A percentile compares a stretch with the other conserved stretches of the same genome.
phyloP scores from a whole-genome alignment of 495 filamentous ascomycete species.

The Terfezia boudieri region DNA sequence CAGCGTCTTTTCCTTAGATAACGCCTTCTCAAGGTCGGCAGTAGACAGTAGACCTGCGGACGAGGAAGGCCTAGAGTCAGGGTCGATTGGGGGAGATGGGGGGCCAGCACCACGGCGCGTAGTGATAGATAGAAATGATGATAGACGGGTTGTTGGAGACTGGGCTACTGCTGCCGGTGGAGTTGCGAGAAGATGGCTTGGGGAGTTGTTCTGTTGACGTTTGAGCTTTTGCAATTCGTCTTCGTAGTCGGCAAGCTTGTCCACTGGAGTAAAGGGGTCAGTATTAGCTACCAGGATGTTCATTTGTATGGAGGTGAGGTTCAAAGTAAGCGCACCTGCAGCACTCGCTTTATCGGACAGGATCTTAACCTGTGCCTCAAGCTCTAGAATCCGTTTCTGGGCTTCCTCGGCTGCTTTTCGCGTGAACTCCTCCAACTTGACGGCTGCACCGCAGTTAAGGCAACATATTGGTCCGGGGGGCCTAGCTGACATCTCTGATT shows the following conservation, averaged over 20 bases:
- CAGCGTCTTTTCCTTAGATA: slow-evolving; percentile 46
- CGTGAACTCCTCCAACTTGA: neutral
- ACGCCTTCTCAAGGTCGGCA: slow-evolving; percentile 18
- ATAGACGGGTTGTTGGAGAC: slow-evolving; percentile 31
- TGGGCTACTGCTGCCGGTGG: slow-evolving; percentile 17
- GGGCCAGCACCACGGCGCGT: slow-evolving; percentile 12
- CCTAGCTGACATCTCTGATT: no score
- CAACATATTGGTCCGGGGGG: slow-evolving; percentile 4
- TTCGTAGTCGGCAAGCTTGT: slow-evolving; percentile 87
- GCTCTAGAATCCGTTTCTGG: slow-evolving; percentile 50
- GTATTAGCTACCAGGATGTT: neutral
- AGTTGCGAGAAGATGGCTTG: slow-evolving; percentile 9
- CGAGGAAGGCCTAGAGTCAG: slow-evolving; percentile 3
- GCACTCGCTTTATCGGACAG: slow-evolving; percentile 57
- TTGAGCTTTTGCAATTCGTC: slow-evolving; percentile 56
- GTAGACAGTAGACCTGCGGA: neutral
- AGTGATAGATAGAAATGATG: slow-evolving; percentile 36
- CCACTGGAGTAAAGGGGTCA: slow-evolving; percentile 3
- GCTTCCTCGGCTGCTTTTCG: slow-evolving; percentile 21
- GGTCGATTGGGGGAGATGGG: slow-evolving; percentile 16
- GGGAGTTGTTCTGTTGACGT: slow-evolving; percentile 8
- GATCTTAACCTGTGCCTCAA: slow-evolving; percentile 52
- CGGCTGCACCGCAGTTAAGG: slow-evolving; percentile 6
- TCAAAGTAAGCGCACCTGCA: slow-evolving; percentile 35
- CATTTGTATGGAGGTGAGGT: neutral